Base-by-base conservation (phyloP, 2,329 filamentous ascomycete species). In the Pseudogymnoascus pannorum region DNA sequence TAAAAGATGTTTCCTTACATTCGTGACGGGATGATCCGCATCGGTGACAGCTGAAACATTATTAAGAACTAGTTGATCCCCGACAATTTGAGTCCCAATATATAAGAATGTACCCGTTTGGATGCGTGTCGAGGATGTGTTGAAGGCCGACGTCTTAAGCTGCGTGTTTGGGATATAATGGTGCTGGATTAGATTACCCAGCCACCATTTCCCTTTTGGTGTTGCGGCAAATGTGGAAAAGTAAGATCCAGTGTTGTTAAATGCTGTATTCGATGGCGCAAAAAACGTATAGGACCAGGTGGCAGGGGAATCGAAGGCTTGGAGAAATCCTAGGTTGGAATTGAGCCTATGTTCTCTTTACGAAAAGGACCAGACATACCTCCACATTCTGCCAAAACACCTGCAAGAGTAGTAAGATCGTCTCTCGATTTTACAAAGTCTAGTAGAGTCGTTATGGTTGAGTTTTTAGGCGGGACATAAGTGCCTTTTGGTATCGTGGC, bases 281-380 rank as follows among this genome's bases (percentile, higher is more conserved):
- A 73, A 72, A 61, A 72, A 72, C 22, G 69, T 72, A 48, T 68
- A 73, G 16, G 68, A 65, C 68, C 68, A 72, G 1, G 62, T 65
- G 1, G 68, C 63, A 7, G 60, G 57, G 2, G 70, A 72, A 54
- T 67, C 61, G 57, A 73, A 72, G 5, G 70, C 71, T 40, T 69
- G 59, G 5, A 44, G 8, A 57, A 73, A 73, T 4, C 71, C 72
- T 66, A 8, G 58, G 18, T 42, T 18, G 35, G 48, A 18, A 61
- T 42, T 42, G 20, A 18, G 18, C 4, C 38, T 12, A 4, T 12
- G 18, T 42, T 42, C 18, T 20, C 16, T 16, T 18, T 12, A 11
- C 9, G 38, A 42, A 42, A 42, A 12, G 4, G 38, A 42, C 38
- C 18, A 2, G 38, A 35, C 61, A 54, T 61, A 63, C 63, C 62